A percentile compares a stretch with the other conserved stretches of the same genome.
Conservation (phyloP, 257 asterid genomes). For the Capsicum baccatum region DNA sequence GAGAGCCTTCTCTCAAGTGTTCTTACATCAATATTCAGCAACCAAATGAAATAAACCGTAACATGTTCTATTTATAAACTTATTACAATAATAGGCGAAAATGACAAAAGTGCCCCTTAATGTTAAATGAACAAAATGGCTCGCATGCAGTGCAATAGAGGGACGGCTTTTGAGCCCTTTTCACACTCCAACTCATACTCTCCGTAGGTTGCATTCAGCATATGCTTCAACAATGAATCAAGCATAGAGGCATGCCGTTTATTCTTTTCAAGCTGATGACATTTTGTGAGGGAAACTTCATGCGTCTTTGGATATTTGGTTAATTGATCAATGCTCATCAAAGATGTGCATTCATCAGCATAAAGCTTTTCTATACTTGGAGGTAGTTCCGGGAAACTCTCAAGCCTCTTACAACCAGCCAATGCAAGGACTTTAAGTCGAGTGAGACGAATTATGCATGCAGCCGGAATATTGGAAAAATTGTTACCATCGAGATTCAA, state of each 20-base stretch:
- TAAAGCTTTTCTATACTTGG: not conserved
- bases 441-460: constrained; percentile 17
- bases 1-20: too few relatives aligned
- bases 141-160: too few relatives aligned
- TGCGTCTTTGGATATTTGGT: not conserved
- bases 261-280: not conserved
- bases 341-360: constrained; percentile 28
- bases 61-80: too few relatives aligned
- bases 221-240: not conserved
- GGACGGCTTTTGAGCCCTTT: too few relatives aligned
- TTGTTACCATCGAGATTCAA: constrained; percentile 24
- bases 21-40: too few relatives aligned
- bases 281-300: not conserved
- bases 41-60: too few relatives aligned
- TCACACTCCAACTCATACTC: too few relatives aligned
- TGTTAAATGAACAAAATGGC: too few relatives aligned
- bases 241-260: not conserved
- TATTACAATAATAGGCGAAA: too few relatives aligned
- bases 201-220: not conserved
- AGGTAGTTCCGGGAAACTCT: constrained; percentile 30
- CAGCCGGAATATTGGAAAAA: constrained; percentile 6
- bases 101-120: too few relatives aligned
- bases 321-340: constrained; percentile 21
- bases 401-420: constrained; percentile 23
- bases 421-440: constrained; percentile 29